Evolutionary conservation across 768 basidiomycete species (phyloP).

Genomic region (Clavulina sp.): DNA sequence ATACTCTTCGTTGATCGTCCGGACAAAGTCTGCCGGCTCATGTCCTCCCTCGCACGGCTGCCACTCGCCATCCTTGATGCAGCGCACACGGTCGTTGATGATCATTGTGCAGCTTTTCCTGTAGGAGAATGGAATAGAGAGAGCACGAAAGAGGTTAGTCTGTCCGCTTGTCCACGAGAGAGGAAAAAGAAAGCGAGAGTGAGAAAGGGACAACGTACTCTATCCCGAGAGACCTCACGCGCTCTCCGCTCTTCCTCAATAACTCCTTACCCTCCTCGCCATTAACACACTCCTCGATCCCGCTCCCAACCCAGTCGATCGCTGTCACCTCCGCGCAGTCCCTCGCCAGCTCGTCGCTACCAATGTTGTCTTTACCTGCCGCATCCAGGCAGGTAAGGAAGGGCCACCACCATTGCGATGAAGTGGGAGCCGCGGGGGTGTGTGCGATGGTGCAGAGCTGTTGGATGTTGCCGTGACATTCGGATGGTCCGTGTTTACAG

Average conservation of each 20-base stretch:
- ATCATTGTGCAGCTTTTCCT: constrained; percentile 81
- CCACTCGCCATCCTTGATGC: constrained; percentile 56
- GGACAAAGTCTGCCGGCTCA: constrained; percentile 50
- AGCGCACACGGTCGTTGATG: constrained; percentile 49
- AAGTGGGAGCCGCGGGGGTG: constrained; percentile 25
- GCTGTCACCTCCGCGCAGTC: constrained; percentile 45
- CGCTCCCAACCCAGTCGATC: constrained; percentile 50
- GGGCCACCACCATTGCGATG: constrained; percentile 42
- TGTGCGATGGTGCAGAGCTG: constrained; percentile 46
- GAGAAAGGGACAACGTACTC: constrained; percentile 25
- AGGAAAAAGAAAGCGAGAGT: background rate
- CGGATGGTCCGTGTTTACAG: constrained; percentile 63
- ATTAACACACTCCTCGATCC: constrained; percentile 28
- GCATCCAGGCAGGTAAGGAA: constrained; percentile 71
- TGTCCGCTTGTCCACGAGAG: background rate
- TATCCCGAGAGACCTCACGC: constrained; percentile 32
- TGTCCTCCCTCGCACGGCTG: constrained; percentile 75
- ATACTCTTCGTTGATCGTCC: constrained; percentile 61
- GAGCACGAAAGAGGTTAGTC: background rate
- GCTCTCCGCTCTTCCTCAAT: constrained; percentile 38
- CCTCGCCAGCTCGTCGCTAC: constrained; percentile 41
- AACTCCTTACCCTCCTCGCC: constrained; percentile 46
- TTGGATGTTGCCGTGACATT: constrained; percentile 81
- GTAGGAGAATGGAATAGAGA: constrained; percentile 1
- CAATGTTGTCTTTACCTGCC: constrained; percentile 38